Evolutionary conservation across 202 grass and related monocot species (phyloP).

Genomic region (Digitaria exilis): DNA sequence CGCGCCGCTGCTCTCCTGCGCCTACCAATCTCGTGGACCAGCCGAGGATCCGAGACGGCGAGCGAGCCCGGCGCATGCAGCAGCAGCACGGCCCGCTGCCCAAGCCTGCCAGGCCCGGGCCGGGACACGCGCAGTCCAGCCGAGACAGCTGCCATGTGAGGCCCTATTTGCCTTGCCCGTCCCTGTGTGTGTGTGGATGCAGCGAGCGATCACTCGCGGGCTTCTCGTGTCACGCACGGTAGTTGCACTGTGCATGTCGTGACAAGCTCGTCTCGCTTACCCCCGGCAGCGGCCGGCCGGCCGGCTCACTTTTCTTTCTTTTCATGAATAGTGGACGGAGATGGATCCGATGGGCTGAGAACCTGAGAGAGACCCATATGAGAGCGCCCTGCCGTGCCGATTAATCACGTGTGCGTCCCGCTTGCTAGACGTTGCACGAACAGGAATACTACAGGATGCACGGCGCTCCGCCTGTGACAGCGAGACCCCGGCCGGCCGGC

Average conservation of each 20-base stretch:
- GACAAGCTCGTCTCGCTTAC: constrained; percentile 12
- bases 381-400: neutral
- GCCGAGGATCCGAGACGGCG: neutral
- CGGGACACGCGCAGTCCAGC: too few species aligned
- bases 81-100: too few species aligned
- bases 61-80: too few species aligned
- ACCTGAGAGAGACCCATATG: neutral
- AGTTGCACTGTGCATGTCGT: constrained; percentile 35
- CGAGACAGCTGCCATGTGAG: too few species aligned
- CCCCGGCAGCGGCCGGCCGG: neutral
- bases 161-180: too few species aligned
- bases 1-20: too few species aligned
- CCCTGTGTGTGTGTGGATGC: too few species aligned
- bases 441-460: too few species aligned
- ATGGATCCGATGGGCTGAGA: neutral
- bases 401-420: neutral
- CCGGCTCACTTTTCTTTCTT: neutral
- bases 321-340: neutral
- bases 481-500: neutral
- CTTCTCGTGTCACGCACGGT: neutral
- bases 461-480: neutral
- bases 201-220: neutral
- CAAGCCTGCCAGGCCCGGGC: too few species aligned
- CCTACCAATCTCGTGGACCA: too few species aligned
- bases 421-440: neutral